Conservation (phyloP, 2,329 filamentous ascomycete genomes). For the Ascochyta rabiei region DNA sequence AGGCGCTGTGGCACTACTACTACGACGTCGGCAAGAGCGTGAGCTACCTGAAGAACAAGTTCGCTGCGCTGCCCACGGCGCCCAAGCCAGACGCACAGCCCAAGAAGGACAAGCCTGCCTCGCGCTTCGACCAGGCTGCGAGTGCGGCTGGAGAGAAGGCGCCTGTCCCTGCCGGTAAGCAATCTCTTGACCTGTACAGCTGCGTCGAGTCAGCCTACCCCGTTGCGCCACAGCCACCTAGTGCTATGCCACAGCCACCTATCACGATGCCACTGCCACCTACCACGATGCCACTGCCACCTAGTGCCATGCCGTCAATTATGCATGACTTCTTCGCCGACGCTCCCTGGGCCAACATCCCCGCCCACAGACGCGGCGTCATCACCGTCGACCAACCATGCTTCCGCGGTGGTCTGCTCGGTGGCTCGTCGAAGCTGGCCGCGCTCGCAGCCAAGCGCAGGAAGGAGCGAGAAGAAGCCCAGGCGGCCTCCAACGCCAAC, state of each 20-base stretch:
- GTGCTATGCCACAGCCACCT: slow-evolving; percentile 42
- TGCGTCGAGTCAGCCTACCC: slow-evolving; percentile 18
- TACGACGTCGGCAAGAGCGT: slow-evolving; percentile 89
- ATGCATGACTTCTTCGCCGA: slow-evolving; percentile 75
- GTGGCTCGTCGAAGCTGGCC: slow-evolving; percentile 86
- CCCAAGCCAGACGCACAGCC: slow-evolving; percentile 33
- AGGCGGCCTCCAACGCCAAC: slow-evolving; percentile 27
- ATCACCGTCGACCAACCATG: slow-evolving; percentile 66
- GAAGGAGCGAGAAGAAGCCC: slow-evolving; percentile 75
- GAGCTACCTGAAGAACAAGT: slow-evolving; percentile 73
- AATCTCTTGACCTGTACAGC: slow-evolving; percentile 24
- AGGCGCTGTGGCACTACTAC: slow-evolving; percentile 94
- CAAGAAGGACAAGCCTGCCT: slow-evolving; percentile 50
- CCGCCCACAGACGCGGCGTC: slow-evolving; percentile 65
- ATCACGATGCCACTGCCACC: slow-evolving; percentile 39
- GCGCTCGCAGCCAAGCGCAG: slow-evolving; percentile 85
- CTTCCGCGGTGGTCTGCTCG: slow-evolving; percentile 73
- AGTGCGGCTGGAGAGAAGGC: slow-evolving; percentile 46
- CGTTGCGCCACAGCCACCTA: slow-evolving; percentile 42
- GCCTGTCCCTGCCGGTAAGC: slow-evolving; percentile 56
- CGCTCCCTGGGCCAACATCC: slow-evolving; percentile 82
- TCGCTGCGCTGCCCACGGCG: slow-evolving; percentile 6
- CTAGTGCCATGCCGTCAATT: slow-evolving; percentile 30
- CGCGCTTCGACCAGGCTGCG: slow-evolving; percentile 55
- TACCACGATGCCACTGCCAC: slow-evolving; percentile 42